Evolutionary conservation across 129 eudicot species (phyloP).

Genomic region (Oenanthe sinensis): DNA sequence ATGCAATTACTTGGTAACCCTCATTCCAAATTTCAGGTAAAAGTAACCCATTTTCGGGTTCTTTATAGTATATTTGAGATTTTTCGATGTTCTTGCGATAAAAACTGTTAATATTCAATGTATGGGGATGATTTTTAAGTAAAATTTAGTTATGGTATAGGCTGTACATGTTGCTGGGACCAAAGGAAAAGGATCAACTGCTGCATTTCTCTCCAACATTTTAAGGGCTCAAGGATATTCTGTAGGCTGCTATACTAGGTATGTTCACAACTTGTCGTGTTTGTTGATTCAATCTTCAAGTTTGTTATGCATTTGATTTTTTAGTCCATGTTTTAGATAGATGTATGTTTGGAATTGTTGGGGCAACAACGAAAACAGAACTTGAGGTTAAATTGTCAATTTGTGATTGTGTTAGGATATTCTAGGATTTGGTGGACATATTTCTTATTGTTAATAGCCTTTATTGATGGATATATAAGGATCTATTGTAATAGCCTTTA

Average conservation of each 20-base stretch:
- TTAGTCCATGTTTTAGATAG: neutral
- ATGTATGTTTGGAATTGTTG: neutral
- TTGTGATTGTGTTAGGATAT: neutral
- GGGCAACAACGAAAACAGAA: neutral
- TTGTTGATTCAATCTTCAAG: neutral
- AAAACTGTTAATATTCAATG: neutral
- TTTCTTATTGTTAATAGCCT: too few relatives aligned
- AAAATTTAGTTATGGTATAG: slow-evolving; percentile 23
- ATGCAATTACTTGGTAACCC: slow-evolving; percentile 78
- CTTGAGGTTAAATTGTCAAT: neutral
- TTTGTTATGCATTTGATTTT: neutral
- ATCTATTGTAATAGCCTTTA: too few relatives aligned
- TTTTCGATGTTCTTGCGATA: neutral
- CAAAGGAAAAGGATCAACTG: slow-evolving; percentile 97
- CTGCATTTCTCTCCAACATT: slow-evolving; percentile 78
- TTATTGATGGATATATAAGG: too few relatives aligned
- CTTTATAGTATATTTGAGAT: neutral
- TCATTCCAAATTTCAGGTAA: slow-evolving; percentile 72
- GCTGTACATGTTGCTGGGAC: slow-evolving; percentile 90
- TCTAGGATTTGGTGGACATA: too few relatives aligned
- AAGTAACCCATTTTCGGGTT: too few relatives aligned
- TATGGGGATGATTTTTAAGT: neutral
- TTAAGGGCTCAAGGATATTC: slow-evolving; percentile 78
- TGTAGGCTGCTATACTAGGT: slow-evolving; percentile 94
- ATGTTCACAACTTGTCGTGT: neutral